Evolutionary conservation across 164 flowering plant genomes (phyloP).

Genomic region (Dillenia suffruticosa): DNA sequence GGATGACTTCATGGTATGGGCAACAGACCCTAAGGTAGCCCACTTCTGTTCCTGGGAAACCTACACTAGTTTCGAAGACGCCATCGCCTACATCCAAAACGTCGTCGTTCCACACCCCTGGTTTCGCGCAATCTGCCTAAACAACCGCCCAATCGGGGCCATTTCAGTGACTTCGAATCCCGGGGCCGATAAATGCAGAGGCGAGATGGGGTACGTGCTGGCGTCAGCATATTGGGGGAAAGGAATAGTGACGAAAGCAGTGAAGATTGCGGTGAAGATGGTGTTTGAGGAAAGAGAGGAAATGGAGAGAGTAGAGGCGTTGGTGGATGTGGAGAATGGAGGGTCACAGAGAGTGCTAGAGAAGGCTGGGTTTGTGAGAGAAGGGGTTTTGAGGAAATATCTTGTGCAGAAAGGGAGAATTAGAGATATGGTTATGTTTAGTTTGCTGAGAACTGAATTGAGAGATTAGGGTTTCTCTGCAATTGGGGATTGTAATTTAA

Average conservation of each 20-base stretch:
- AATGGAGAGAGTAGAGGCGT: conserved; percentile 37
- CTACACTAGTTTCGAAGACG: conserved; percentile 17
- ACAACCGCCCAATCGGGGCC: conserved; percentile 11
- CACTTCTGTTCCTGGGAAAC: conserved; percentile 11
- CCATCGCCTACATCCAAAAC: conserved; percentile 9
- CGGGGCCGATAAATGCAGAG: conserved; percentile 11
- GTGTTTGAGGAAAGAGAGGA: conserved; percentile 18
- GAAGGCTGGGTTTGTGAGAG: conserved; percentile 41
- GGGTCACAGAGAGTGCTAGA: conserved; percentile 48
- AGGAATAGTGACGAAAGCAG: conserved; percentile 29
- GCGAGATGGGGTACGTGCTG: conserved; percentile 21
- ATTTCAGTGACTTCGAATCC: conserved; percentile 14
- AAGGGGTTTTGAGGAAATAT: conserved; percentile 44
- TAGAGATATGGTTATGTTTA: conserved; percentile 29
- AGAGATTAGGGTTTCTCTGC: too few species aligned
- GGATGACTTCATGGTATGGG: conserved; percentile 21
- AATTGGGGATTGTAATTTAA: too few species aligned
- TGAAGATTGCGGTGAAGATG: conserved; percentile 16
- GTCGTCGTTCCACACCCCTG: conserved; percentile 20
- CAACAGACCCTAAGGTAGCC: conserved; percentile 8
- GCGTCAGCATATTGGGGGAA: conserved; percentile 15
- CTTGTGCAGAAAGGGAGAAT: conserved; percentile 24
- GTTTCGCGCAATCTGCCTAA: conserved; percentile 21
- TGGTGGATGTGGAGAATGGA: conserved; percentile 30
- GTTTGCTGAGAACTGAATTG: conserved; percentile 21